Conservation (phyloP, 495 filamentous ascomycete genomes). For the Pyrenula aspistea region DNA sequence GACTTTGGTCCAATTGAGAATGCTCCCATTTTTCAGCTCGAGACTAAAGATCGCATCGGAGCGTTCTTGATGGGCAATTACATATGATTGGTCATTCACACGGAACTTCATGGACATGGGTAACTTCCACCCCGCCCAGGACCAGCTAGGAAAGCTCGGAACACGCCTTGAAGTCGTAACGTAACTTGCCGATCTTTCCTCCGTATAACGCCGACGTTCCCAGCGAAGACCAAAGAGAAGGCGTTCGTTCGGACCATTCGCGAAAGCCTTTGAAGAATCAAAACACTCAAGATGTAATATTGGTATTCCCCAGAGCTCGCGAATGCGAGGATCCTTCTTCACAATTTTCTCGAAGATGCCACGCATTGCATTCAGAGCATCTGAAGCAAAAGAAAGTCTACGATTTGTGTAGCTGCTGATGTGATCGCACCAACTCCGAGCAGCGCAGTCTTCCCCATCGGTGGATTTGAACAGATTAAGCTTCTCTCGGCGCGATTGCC, state of each 20-base stretch:
- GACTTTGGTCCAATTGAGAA: neutral
- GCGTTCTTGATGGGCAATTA: neutral
- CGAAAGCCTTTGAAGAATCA: neutral
- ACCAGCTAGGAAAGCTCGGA: neutral
- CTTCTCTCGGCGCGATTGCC: too few species aligned
- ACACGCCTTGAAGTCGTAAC: neutral
- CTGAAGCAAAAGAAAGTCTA: neutral
- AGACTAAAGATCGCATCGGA: neutral
- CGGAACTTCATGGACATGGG: neutral
- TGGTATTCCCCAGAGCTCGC: neutral
- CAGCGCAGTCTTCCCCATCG: too few species aligned
- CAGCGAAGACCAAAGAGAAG: neutral
- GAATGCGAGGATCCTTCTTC: neutral
- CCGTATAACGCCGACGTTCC: neutral
- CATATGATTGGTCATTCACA: neutral
- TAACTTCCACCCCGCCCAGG: neutral
- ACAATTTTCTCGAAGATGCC: neutral
- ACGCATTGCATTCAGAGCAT: neutral
- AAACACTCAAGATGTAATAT: neutral
- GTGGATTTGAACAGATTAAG: too few species aligned
- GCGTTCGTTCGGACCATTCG: neutral
- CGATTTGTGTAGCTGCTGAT: neutral
- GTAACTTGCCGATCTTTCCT: neutral
- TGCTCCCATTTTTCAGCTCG: neutral
- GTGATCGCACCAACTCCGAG: neutral